phyloP scores from a whole-genome alignment of 805 yeast species.

The Ogataea allantospora region DNA sequence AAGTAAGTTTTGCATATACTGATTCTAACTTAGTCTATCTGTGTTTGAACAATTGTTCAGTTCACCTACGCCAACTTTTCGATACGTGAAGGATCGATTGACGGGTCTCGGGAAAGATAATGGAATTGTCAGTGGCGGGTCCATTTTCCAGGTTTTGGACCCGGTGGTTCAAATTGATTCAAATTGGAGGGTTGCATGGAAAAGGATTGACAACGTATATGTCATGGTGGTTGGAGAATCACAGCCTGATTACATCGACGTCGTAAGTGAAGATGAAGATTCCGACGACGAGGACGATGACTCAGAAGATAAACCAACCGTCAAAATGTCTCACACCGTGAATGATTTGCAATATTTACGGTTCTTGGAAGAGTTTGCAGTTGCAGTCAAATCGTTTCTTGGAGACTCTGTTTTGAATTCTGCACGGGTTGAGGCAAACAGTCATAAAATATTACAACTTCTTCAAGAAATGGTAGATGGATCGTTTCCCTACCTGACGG shows the following conservation, averaged over 20 bases:
- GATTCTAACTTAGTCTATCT: constrained; percentile 19
- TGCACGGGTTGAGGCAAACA: constrained; percentile 62
- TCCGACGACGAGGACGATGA: constrained; percentile 22
- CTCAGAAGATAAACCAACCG: constrained; percentile 14
- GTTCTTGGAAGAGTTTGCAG: constrained; percentile 41
- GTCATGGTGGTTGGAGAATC: constrained; percentile 21
- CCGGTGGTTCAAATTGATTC: constrained; percentile 31
- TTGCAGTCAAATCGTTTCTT: constrained; percentile 41
- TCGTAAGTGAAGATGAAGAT: constrained; percentile 29
- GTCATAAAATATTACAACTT: constrained; percentile 67
- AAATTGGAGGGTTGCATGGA: constrained; percentile 33
- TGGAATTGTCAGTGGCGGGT: background rate
- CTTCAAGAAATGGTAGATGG: constrained; percentile 77
- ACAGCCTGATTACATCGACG: constrained; percentile 22
- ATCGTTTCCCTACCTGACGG: constrained; percentile 71
- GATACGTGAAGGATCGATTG: constrained; percentile 26
- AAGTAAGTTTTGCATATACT: constrained; percentile 21
- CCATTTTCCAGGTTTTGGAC: constrained; percentile 11
- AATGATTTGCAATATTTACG: constrained; percentile 46
- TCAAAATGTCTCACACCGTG: constrained; percentile 16
- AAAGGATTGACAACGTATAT: constrained; percentile 20
- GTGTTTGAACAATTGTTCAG: constrained; percentile 27
- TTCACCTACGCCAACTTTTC: constrained; percentile 29
- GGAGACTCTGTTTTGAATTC: constrained; percentile 49
- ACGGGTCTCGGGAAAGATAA: constrained; percentile 9